phyloP scores from a whole-genome alignment of 305 asterid species.

The Ilex paraguariensis region DNA sequence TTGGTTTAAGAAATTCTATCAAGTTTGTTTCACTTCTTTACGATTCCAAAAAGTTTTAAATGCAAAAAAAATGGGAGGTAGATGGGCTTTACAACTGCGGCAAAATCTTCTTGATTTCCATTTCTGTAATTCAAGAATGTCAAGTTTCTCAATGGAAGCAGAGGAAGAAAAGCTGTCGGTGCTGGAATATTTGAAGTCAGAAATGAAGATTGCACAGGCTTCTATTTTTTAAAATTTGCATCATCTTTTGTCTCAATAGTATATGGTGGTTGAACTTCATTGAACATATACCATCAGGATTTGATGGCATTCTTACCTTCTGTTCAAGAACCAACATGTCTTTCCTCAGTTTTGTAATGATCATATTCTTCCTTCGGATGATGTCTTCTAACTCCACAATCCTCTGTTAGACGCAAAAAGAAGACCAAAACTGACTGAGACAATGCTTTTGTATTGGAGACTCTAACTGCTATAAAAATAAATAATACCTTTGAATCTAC shows the following conservation, averaged over 20 bases:
- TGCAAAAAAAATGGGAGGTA: no score
- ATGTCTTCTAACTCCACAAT: constrained; percentile 66
- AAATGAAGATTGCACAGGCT: not conserved
- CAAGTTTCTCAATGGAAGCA: no score
- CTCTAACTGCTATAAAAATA: not conserved
- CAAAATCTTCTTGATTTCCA: no score
- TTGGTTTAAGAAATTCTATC: no score
- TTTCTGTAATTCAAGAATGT: no score
- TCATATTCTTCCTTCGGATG: constrained; percentile 78
- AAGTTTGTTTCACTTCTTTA: no score
- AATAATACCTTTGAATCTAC: constrained; percentile 58
- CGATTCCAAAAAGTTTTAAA: no score
- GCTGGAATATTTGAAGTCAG: no score
- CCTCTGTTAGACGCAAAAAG: constrained; percentile 44
- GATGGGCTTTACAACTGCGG: no score
- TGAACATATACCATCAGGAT: not conserved
- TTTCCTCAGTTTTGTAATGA: constrained; percentile 69
- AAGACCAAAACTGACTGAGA: constrained; percentile 1
- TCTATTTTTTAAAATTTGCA: not conserved
- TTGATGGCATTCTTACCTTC: constrained; percentile 42
- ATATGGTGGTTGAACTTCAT: not conserved
- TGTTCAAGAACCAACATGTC: constrained; percentile 66
- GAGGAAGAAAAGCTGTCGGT: no score
- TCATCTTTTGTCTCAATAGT: not conserved
- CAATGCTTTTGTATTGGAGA: not conserved